Evolutionary conservation across 164 flowering plant species (phyloP).

Genomic region (Vitis riparia): DNA sequence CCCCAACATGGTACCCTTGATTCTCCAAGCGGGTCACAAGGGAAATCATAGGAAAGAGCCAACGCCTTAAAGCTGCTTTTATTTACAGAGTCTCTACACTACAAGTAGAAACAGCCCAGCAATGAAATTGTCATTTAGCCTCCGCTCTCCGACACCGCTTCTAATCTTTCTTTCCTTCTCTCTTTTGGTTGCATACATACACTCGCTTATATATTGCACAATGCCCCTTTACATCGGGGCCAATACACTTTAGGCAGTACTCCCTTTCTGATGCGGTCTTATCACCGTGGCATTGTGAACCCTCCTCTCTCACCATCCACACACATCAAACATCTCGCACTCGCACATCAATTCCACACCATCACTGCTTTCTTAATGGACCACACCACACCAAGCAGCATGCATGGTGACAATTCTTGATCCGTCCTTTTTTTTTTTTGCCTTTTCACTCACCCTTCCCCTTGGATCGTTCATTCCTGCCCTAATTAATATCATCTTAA

Average conservation of each 20-base stretch:
- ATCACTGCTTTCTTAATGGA: too few relatives aligned
- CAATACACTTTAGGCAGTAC: conserved; percentile 2
- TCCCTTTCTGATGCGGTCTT: not conserved
- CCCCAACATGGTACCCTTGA: too few relatives aligned
- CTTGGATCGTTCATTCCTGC: not conserved
- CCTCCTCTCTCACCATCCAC: too few relatives aligned
- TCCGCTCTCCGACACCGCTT: conserved; percentile 17
- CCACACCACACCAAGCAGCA: too few relatives aligned
- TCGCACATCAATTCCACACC: too few relatives aligned
- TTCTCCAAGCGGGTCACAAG: not conserved
- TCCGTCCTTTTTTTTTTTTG: too few relatives aligned
- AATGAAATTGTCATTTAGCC: conserved; percentile 21
- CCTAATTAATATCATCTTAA: too few relatives aligned
- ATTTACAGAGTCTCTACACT: not conserved
- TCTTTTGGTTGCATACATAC: too few relatives aligned
- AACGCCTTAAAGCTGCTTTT: conserved; percentile 3
- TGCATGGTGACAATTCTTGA: too few relatives aligned
- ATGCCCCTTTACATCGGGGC: conserved; percentile 3
- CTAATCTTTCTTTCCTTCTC: not conserved
- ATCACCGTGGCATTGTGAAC: not conserved
- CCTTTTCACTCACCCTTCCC: too few relatives aligned
- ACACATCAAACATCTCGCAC: too few relatives aligned
- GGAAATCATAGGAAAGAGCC: conserved; percentile 5
- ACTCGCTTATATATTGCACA: conserved; percentile 3
- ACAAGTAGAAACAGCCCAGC: conserved; percentile 12